Percentiles rank a stretch among this genome's conserved stretches.
These are phyloP conservation scores for Claviceps pazoutovae DNA, from an alignment of 2,329 filamentous ascomycete species.

Conservation along the genomic window DNA sequence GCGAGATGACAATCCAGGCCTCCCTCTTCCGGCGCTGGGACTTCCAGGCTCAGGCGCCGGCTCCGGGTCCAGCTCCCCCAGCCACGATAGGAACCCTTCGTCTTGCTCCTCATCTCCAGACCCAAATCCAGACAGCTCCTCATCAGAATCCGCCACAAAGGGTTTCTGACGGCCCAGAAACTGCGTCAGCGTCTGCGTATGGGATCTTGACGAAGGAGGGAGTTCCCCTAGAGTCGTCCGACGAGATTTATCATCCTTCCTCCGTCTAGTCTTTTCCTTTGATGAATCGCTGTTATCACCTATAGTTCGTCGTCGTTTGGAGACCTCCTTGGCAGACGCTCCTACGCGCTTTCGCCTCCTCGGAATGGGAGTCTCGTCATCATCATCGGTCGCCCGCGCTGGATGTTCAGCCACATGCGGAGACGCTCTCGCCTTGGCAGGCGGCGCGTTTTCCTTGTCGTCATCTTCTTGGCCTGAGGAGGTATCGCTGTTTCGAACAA, in stretches of 20 bases:
- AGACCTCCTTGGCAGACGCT: not conserved
- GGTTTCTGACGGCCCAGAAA: conserved; percentile 16
- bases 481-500: not conserved
- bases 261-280: not conserved
- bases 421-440: not conserved
- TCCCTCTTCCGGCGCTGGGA: conserved; percentile 12
- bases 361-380: conserved; percentile 12
- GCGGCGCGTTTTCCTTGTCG: conserved; percentile 9
- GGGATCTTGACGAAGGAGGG: conserved; percentile 18
- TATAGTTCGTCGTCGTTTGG: conserved; percentile 1
- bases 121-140: not conserved
- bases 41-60: conserved; percentile 10
- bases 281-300: conserved; percentile 4
- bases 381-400: conserved; percentile 1
- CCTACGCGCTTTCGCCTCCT: conserved; percentile 11
- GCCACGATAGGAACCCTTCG: conserved; percentile 21
- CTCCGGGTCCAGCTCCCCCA: conserved; percentile 7
- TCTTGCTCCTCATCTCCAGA: conserved; percentile 11
- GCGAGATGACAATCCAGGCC: not conserved
- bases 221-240: conserved; percentile 20
- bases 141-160: conserved; percentile 25
- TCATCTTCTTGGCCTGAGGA: not conserved
- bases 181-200: conserved; percentile 30
- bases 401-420: not conserved
- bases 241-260: conserved; percentile 8